phyloP scores from a whole-genome alignment of 164 flowering plant genomes.

The Sedum album region DNA sequence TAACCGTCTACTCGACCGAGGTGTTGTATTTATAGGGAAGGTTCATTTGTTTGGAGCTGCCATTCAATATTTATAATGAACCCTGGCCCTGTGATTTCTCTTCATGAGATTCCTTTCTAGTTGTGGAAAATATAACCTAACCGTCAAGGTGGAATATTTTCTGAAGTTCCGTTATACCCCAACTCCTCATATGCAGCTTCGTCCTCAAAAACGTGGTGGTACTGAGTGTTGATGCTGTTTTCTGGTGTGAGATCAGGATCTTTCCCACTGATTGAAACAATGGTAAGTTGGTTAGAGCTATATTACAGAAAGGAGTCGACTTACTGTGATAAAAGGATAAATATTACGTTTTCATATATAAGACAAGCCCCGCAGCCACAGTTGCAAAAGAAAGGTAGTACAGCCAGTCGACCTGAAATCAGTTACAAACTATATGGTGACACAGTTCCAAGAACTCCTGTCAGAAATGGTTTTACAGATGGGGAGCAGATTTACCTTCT shows the following conservation, averaged over 20 bases:
- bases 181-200: too few species aligned
- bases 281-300: background rate
- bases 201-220: background rate
- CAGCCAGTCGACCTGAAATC: conserved; percentile 68
- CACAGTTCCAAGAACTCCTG: background rate
- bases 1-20: too few species aligned
- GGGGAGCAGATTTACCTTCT: conserved; percentile 33
- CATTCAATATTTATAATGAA: too few species aligned
- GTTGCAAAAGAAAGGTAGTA: conserved; percentile 48
- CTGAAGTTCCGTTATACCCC: too few species aligned
- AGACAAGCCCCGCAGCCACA: conserved; percentile 52
- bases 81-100: too few species aligned
- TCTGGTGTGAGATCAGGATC: conserved; percentile 11
- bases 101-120: too few species aligned
- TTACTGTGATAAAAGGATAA: background rate
- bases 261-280: conserved; percentile 23
- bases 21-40: too few species aligned
- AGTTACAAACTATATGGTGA: background rate
- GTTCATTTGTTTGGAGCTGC: too few species aligned
- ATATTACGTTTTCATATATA: conserved; percentile 51
- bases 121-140: too few species aligned
- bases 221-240: background rate
- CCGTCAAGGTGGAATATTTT: too few species aligned
- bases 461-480: too few species aligned
- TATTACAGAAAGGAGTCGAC: background rate